Percentiles rank a stretch among this genome's conserved stretches.
Evolutionary conservation across 345 rosid genomes (phyloP).

Genomic region (Bruguiera parviflora): DNA sequence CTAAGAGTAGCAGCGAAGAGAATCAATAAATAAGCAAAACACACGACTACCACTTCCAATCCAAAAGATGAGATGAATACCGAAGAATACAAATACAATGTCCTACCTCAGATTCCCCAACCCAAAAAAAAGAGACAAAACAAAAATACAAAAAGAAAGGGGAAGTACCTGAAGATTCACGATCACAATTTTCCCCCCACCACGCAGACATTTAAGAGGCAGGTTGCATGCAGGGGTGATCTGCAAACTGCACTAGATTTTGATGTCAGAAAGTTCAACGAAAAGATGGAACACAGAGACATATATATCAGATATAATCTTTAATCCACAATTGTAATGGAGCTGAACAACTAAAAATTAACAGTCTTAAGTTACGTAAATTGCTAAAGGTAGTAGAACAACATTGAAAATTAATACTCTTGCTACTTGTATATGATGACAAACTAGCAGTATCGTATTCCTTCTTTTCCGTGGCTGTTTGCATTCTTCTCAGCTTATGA

Average conservation of each 20-base stretch:
- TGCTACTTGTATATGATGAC: background rate
- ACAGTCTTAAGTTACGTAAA: background rate
- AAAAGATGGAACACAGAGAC: background rate
- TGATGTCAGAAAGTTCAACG: background rate
- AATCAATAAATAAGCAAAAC: no score
- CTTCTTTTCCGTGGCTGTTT: background rate
- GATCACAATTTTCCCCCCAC: constrained; percentile 90
- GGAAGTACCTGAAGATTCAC: constrained; percentile 86
- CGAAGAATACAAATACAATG: no score
- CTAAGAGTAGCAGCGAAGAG: no score
- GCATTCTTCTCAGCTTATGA: background rate
- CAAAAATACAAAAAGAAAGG: background rate
- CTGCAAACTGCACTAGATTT: constrained; percentile 70
- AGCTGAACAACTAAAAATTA: background rate
- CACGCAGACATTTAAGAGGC: constrained; percentile 82
- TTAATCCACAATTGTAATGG: no score
- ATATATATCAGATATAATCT: background rate
- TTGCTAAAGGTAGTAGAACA: background rate
- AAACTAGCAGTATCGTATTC: background rate
- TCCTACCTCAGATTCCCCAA: background rate
- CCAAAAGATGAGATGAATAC: no score
- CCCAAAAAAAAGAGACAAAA: background rate
- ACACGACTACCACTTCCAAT: no score
- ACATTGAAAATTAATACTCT: background rate
- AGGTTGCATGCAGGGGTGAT: constrained; percentile 99